These are phyloP conservation scores for Mentha longifolia DNA, from an alignment of 257 asterid species.

Conservation along the genomic window DNA sequence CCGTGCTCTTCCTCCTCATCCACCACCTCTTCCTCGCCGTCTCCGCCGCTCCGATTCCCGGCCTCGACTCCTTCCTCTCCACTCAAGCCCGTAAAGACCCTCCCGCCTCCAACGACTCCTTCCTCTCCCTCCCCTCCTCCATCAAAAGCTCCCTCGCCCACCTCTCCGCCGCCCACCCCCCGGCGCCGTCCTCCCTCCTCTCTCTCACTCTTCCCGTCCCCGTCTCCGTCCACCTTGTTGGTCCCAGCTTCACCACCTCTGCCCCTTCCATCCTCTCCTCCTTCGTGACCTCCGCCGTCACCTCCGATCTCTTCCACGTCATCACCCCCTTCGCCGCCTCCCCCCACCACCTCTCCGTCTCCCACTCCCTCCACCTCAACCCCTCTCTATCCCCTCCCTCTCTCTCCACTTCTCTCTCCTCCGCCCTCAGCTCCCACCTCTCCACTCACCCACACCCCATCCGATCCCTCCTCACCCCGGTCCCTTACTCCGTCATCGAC, in stretches of 20 bases:
- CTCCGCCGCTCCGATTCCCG: constrained; percentile 56
- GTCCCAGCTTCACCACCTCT: constrained; percentile 67
- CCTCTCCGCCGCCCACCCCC: constrained; percentile 46
- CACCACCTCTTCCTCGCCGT: constrained; percentile 27
- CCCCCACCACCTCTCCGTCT: constrained; percentile 68
- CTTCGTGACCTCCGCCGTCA: constrained; percentile 64
- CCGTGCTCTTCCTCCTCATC: constrained; percentile 42
- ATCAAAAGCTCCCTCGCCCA: constrained; percentile 58
- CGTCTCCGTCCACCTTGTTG: constrained; percentile 74
- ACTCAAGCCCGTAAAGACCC: constrained; percentile 71
- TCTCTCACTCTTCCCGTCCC: constrained; percentile 68
- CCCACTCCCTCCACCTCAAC: constrained; percentile 79
- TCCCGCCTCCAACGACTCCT: constrained; percentile 69
- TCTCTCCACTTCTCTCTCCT: constrained; percentile 51
- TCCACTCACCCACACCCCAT: constrained; percentile 50
- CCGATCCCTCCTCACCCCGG: constrained; percentile 64
- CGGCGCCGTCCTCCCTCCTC: constrained; percentile 59
- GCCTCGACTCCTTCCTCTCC: constrained; percentile 78
- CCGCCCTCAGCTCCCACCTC: constrained; percentile 59
- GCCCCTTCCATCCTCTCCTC: constrained; percentile 66
- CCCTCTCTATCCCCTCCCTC: constrained; percentile 52
- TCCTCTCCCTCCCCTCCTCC: constrained; percentile 58
- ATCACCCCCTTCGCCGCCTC: constrained; percentile 66
- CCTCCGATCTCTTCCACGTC: constrained; percentile 89
- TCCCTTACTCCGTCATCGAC: constrained; percentile 61